A percentile compares a stretch with the other conserved stretches of the same genome.
These are phyloP conservation scores for Bryum argenteum DNA, from an alignment of 225 moss, liverwort and hornwort genomes.

Conservation along the genomic window DNA sequence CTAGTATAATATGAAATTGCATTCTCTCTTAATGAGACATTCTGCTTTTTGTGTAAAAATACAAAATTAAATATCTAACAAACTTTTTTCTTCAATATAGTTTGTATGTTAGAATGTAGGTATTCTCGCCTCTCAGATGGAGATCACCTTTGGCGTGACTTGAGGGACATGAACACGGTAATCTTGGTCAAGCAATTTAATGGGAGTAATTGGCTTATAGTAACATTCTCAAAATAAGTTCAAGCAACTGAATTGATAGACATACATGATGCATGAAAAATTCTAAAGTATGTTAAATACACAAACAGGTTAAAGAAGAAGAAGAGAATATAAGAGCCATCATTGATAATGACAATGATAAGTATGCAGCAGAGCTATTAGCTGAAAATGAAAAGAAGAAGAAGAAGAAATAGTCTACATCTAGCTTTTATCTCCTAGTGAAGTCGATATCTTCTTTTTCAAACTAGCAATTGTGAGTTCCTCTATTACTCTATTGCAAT, in stretches of 20 bases:
- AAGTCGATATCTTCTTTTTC: too few relatives aligned
- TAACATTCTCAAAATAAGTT: neutral
- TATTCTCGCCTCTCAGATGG: conserved; percentile 40
- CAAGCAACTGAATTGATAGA: neutral
- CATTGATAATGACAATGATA: conserved; percentile 45
- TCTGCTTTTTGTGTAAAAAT: too few relatives aligned
- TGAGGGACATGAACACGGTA: conserved; percentile 33
- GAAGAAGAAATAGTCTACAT: conserved; percentile 25
- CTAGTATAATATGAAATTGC: too few relatives aligned
- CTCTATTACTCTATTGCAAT: too few relatives aligned
- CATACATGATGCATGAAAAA: too few relatives aligned
- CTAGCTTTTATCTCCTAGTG: too few relatives aligned
- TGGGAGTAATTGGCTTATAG: neutral
- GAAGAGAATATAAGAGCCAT: conserved; percentile 46
- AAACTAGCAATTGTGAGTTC: too few relatives aligned
- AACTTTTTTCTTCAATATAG: neutral
- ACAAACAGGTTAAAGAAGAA: conserved; percentile 30
- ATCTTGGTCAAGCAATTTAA: neutral
- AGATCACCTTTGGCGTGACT: conserved; percentile 58
- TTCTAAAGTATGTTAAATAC: neutral
- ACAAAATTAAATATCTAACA: too few relatives aligned
- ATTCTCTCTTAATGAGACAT: too few relatives aligned
- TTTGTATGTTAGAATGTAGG: conserved; percentile 10
- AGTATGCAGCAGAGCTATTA: conserved; percentile 37
- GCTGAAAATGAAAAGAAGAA: conserved; percentile 47